Base-by-base conservation (phyloP, 2,329 filamentous ascomycete species). In the Phaeosphaeria sp. region DNA sequence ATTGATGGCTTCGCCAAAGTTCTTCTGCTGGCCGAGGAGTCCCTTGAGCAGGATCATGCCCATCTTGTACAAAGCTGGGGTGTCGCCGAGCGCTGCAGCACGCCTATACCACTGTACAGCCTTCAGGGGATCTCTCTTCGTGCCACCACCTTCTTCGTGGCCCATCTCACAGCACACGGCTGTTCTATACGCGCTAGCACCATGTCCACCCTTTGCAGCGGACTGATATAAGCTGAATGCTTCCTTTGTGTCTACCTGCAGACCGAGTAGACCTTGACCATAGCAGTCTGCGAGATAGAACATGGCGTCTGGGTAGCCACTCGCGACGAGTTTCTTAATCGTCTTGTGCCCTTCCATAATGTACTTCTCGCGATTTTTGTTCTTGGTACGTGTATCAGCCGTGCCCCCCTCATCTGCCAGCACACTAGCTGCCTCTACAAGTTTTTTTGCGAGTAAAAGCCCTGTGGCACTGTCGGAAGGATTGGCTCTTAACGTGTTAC, bases 21-120 rank as follows among this genome's bases (percentile, higher is more conserved):
- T 96, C 72, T 84, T 87, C 22, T 84, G 85, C 74, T 98, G 93
- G 3, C 93, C 93, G n/a, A 99, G 85, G 25, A 98, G 83, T 11
- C 94, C 95, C 77, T 98, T 98, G 54, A 98, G 85, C 60, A 92
- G 82, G 65, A 99, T 96, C 89, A 97, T 96, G 57, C 95, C 95
- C 78, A 98, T 88, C 79, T 99, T 99, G 82, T 97, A 99, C 92
- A 98, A 96, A 27, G 93, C 95, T 0, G 94, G 91, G 1, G 90
- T 90, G 72, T 99, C 94, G 2, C 95, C 94, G 2, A 98, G 83
- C 13, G 90, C 90, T 11, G 95, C 94, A 6, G 95, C 93, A 44
- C 93, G 90, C 75, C 94, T 93, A 78, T 99, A 99, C 95, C 95
- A 99, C 76, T 98, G 94, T 20, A 98, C 93, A 1, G 95, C 94